Evolutionary conservation across 768 basidiomycete genomes (phyloP), one percentile per base, ranked within the genome.

Genomic region (Dacryopinax primogenitus): DNA sequence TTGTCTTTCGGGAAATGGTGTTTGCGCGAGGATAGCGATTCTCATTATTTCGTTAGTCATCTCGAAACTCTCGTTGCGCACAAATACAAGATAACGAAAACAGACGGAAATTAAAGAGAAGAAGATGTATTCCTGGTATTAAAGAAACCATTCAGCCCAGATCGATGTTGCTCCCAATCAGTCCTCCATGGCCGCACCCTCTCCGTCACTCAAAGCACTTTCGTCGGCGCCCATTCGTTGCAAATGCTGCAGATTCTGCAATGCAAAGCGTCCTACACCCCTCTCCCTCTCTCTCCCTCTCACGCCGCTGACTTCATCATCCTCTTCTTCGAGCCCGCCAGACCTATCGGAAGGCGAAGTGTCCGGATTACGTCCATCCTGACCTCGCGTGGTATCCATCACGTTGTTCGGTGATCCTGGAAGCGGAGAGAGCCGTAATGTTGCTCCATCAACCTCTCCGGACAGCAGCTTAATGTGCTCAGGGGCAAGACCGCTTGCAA

Each of bases 21-120:
- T 18, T 18, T 9, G 18, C 41, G 41, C 41, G 41, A 58, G 30
- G 45, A 30, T 13, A 58, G 30, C 51, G 41, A 58, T 58, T 58
- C 51, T 58, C 51, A 58, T 58, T 58, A 58, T 11, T 58, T 58
- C 51, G 30, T 58, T 11, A 58, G 30, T 58, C 51, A 58, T 58
- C 51, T 58, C 51, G 26, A 32, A 44, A 44, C 23, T 58, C 51
- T 26, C 26, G 26, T 58, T 58, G 30, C 51, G 51, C 32, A 58
- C 51, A 21, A 26, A 15, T 58, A 58, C 51, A 58, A 4, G 51
- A 26, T 30, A 18, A 30, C 51, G 18, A 58, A 58, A 58, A 58
- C 23, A 58, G 18, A 58, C 15, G 32, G 21, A 30, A 32, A 58
- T 58, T 58, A 58, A 47, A 37, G 41, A 44, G 23, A 6, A 23